Evolutionary conservation across 2,329 filamentous ascomycete genomes (phyloP).

Genomic region (Phialophora macrospora): DNA sequence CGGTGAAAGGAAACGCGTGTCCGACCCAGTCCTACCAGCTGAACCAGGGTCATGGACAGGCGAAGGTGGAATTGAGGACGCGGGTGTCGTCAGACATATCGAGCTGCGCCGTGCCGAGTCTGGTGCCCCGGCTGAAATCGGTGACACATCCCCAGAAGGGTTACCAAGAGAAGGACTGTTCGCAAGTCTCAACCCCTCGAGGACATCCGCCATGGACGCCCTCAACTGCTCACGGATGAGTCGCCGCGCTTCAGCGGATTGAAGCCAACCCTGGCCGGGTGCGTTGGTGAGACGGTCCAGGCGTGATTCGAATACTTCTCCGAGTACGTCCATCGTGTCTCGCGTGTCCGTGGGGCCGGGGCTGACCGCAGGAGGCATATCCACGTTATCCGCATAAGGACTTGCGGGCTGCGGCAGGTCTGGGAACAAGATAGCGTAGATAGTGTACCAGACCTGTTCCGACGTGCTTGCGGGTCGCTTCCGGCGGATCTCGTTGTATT

Average conservation of each 20-base stretch:
- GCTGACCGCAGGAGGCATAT: slow-evolving; percentile 10
- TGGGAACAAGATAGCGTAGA: slow-evolving; percentile 37
- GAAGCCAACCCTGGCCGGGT: slow-evolving; percentile 31
- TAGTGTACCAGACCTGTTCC: slow-evolving; percentile 38
- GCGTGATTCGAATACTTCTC: slow-evolving; percentile 31
- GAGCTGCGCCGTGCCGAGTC: slow-evolving; percentile 27
- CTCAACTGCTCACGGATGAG: slow-evolving; percentile 30
- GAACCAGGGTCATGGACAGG: slow-evolving; percentile 22
- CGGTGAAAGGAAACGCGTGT: slow-evolving; percentile 22
- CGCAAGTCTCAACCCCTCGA: slow-evolving; percentile 19
- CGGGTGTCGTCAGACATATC: slow-evolving; percentile 25
- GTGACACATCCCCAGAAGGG: slow-evolving; percentile 24
- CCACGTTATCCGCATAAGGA: slow-evolving; percentile 36
- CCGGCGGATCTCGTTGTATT: slow-evolving; percentile 35
- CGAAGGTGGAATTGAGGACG: slow-evolving; percentile 27
- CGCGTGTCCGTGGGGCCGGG: slow-evolving; percentile 17
- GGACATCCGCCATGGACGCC: slow-evolving; percentile 29
- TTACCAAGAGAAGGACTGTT: slow-evolving; percentile 20
- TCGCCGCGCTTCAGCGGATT: slow-evolving; percentile 20
- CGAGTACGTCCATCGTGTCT: slow-evolving; percentile 27
- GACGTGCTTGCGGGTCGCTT: slow-evolving; percentile 34
- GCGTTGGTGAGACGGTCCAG: slow-evolving; percentile 26
- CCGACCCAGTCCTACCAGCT: slow-evolving; percentile 2
- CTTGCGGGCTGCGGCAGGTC: slow-evolving; percentile 30
- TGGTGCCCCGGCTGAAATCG: slow-evolving; percentile 19